Conservation (phyloP, 805 yeast genomes). For the Jamesozyma hellenica region DNA sequence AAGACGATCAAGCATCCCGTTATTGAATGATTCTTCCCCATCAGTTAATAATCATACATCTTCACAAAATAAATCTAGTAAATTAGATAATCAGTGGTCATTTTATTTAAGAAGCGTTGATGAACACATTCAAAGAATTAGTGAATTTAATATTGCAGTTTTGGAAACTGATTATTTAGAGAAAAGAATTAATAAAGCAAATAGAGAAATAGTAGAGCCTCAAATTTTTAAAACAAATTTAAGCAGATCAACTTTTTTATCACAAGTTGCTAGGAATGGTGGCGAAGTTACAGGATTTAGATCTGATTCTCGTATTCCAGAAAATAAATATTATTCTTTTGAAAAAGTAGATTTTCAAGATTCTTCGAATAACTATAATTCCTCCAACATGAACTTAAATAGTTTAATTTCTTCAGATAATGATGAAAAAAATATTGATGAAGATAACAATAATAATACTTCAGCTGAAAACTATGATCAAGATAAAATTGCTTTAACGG, state of each 20-base stretch:
- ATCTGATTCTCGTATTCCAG: conserved; percentile 24
- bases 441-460: neutral
- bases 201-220: conserved; percentile 46
- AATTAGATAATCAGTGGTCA: conserved; percentile 51
- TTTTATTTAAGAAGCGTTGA: conserved; percentile 42
- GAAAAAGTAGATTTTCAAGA: conserved; percentile 13
- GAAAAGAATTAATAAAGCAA: conserved; percentile 34
- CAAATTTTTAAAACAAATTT: conserved; percentile 15
- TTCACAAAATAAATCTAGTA: conserved; percentile 26
- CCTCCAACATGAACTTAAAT: neutral
- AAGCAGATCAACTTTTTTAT: conserved; percentile 30
- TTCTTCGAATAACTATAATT: conserved; percentile 13
- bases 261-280: conserved; percentile 39
- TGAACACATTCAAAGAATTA: conserved; percentile 52
- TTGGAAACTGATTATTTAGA: conserved; percentile 43
- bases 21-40: conserved; percentile 11
- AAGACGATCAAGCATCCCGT: too few species aligned
- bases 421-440: neutral
- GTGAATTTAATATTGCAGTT: conserved; percentile 39
- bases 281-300: conserved; percentile 36
- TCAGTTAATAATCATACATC: conserved; percentile 11
- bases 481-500: neutral
- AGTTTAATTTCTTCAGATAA: conserved; percentile 4
- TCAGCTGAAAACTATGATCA: neutral
- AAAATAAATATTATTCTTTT: conserved; percentile 25